Evolutionary conservation across 805 yeast species (phyloP), one percentile per base, ranked within the genome.

Genomic region (Tetrapisispora arboricola): DNA sequence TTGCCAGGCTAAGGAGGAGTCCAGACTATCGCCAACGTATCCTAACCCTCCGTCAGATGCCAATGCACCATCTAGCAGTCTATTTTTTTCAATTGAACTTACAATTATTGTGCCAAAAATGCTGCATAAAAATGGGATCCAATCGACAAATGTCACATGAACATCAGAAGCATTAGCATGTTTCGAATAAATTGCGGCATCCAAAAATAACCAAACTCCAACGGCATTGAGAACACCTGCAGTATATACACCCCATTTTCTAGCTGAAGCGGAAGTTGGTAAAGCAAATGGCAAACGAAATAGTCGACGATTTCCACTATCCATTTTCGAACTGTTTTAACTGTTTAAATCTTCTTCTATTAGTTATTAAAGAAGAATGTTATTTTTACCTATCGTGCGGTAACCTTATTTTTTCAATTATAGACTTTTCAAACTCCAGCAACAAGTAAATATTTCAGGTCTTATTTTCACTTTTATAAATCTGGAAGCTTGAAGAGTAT

Each of bases 111-210:
- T 88, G 2, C 98, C 98, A 27, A 87, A 60, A 0, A 94, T 76
- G 6, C 94, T 80, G 50, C 96, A 83, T 22, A 90, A 72, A 48
- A 84, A 78, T 4, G 98, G 98, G 39, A 92, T 76, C 98, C 98
- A 90, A 64, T 90, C 98, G 31, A 85, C 80, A 56, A 90, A 84
- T 4, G 90, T 78, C 22, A 92, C 85, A 58, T 90, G 96, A 6
- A 87, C 85, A 33, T 70, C 68, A 0, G 95, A 81, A 0, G 87
- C 95, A 66, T 90, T 90, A 36, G 80, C 80, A 15, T 86, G 81
- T 48, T 77, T 80, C 33, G 94, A 82, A 62, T 76, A 90, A 27
- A 92, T 72, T 2, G 94, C 87, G 1, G 95, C 85, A 62, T 90
- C 97, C 16, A 92, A 63, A 62, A 90, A 76, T 17, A 80, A 66